Conservation (phyloP, 1,284 basidiomycete species). For the Fomitopsis schrenkii region DNA sequence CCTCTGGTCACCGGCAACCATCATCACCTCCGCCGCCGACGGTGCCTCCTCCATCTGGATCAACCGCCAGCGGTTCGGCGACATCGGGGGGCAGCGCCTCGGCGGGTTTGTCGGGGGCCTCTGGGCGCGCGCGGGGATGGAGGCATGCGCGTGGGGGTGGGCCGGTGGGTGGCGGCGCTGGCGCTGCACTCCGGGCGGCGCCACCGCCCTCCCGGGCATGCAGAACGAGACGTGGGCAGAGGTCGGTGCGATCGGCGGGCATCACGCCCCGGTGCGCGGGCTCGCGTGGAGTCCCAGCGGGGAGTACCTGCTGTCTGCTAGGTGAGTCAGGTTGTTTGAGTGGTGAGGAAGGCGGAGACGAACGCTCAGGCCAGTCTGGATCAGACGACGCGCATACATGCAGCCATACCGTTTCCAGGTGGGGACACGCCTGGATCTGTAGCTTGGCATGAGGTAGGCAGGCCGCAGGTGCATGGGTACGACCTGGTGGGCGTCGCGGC, state of each 20-base stretch:
- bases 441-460: conserved; percentile 82
- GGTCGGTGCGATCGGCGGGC: conserved; percentile 75
- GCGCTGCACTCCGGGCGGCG: conserved; percentile 36
- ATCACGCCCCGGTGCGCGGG: conserved; percentile 73
- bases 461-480: conserved; percentile 95
- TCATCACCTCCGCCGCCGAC: conserved; percentile 34
- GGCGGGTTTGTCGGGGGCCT: conserved; percentile 88
- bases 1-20: conserved; percentile 78
- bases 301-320: conserved; percentile 79
- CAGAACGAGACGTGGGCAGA: conserved; percentile 64
- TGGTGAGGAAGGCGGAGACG: background rate
- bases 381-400: conserved; percentile 88
- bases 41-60: conserved; percentile 77
- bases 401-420: conserved; percentile 32
- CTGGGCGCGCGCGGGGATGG: conserved; percentile 61
- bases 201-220: conserved; percentile 10
- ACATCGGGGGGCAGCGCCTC: conserved; percentile 84
- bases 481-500: conserved; percentile 83
- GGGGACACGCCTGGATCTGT: conserved; percentile 15
- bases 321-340: conserved; percentile 42
- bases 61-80: conserved; percentile 85
- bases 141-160: conserved; percentile 87
- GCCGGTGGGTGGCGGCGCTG: conserved; percentile 89
- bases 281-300: conserved; percentile 83
- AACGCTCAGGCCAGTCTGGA: conserved; percentile 52